A percentile compares a stretch with the other conserved stretches of the same genome.
These are phyloP conservation scores for Ichthyophthirius multifiliis DNA, from an alignment of 169 alveolate species.

Conservation along the genomic window DNA sequence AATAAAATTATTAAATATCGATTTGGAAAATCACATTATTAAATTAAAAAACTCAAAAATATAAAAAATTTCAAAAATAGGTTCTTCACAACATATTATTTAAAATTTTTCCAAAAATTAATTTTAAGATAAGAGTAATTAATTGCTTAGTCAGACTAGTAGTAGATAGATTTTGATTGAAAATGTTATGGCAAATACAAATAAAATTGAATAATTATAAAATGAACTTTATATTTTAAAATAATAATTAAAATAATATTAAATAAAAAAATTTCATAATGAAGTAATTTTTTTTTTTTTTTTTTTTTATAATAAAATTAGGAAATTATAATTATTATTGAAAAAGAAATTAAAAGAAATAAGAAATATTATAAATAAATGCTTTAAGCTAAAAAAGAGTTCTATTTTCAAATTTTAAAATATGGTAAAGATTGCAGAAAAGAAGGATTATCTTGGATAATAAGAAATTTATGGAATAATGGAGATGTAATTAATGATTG, in stretches of 20 bases:
- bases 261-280: neutral
- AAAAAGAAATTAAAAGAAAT: neutral
- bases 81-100: too few relatives aligned
- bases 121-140: neutral
- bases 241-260: neutral
- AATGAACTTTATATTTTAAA: neutral
- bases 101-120: neutral
- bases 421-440: conserved; percentile 7
- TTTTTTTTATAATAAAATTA: neutral
- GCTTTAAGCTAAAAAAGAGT: neutral
- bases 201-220: neutral
- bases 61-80: neutral
- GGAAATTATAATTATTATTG: neutral
- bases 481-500: neutral
- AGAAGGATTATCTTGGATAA: neutral
- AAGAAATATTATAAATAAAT: neutral
- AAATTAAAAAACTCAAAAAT: neutral
- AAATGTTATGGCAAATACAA: conserved; percentile 3
- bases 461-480: neutral
- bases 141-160: neutral
- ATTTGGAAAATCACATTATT: neutral
- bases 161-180: neutral
- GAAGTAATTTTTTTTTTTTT: neutral
- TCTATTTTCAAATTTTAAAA: neutral
- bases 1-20: too few relatives aligned